Evolutionary conservation across 2,329 filamentous ascomycete genomes (phyloP).

Genomic region (Hypoxylon sp.): DNA sequence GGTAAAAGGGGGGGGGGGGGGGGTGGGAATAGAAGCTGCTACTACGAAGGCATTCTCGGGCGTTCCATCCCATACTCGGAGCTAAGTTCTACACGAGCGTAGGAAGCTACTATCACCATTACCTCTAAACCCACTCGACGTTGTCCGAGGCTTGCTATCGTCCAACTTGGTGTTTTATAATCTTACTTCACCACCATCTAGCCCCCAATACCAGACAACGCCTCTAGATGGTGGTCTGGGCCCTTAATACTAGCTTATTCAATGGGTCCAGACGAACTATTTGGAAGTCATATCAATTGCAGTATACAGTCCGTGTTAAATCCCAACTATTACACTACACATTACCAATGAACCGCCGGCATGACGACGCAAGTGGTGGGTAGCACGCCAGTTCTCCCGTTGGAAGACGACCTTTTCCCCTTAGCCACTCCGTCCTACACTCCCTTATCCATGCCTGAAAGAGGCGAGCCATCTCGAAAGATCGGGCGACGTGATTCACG

Average conservation of each 20-base stretch:
- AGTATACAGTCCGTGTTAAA: slow-evolving; percentile 15
- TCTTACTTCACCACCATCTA: slow-evolving; percentile 30
- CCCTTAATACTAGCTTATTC: slow-evolving; percentile 21
- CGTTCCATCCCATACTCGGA: not conserved
- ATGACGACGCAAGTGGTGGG: slow-evolving; percentile 47
- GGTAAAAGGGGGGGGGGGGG: not conserved
- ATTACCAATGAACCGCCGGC: slow-evolving; percentile 32
- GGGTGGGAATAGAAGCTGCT: not conserved
- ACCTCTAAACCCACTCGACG: not conserved
- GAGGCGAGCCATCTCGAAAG: slow-evolving; percentile 53
- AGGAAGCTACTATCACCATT: slow-evolving; percentile 4
- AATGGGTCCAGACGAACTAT: slow-evolving; percentile 23
- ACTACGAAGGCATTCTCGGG: not conserved
- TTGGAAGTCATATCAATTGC: slow-evolving; percentile 27
- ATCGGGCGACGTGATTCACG: slow-evolving; percentile 58
- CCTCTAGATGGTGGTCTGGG: slow-evolving; percentile 36
- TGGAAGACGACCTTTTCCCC: slow-evolving; percentile 41
- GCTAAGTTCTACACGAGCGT: not conserved
- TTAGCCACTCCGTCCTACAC: slow-evolving; percentile 43
- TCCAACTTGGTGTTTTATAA: not conserved
- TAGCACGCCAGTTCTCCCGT: slow-evolving; percentile 40
- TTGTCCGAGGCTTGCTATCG: not conserved
- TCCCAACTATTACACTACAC: slow-evolving; percentile 15
- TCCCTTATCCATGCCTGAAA: slow-evolving; percentile 47
- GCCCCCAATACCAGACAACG: slow-evolving; percentile 17